phyloP scores from a whole-genome alignment of 805 yeast genomes.

The Starmera caribaea region DNA sequence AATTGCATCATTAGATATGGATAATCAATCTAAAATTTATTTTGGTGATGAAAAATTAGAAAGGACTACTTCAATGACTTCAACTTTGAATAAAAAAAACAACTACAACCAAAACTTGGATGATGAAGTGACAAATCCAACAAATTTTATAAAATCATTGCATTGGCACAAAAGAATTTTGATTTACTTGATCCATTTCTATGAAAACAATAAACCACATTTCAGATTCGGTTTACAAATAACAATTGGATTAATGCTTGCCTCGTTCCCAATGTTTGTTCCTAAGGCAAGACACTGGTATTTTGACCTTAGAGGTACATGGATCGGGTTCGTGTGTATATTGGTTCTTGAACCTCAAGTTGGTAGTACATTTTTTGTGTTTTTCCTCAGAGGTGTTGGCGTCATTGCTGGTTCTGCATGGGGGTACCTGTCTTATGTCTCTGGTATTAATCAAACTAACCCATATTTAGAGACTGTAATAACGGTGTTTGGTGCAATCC shows the following conservation, averaged over 20 bases:
- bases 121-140: neutral
- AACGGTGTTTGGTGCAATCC: constrained; percentile 32
- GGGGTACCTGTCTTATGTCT: constrained; percentile 37
- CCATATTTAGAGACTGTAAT: constrained; percentile 33
- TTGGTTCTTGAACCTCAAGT: constrained; percentile 40
- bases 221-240: constrained; percentile 38
- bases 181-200: constrained; percentile 1
- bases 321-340: constrained; percentile 46
- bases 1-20: constrained; percentile 26
- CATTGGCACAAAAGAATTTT: neutral
- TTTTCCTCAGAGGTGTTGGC: constrained; percentile 37
- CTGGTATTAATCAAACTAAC: constrained; percentile 30
- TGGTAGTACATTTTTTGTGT: constrained; percentile 39
- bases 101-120: neutral
- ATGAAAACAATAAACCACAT: constrained; percentile 21
- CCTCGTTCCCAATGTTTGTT: constrained; percentile 42
- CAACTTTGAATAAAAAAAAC: neutral
- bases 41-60: constrained; percentile 1
- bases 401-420: constrained; percentile 37
- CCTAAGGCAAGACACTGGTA: constrained; percentile 41
- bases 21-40: constrained; percentile 4
- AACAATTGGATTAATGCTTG: constrained; percentile 32
- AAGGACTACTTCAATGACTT: neutral
- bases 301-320: constrained; percentile 34
- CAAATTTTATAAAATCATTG: neutral